phyloP scores from a whole-genome alignment of 2,329 filamentous ascomycete genomes.

The Penicillium thymicola region DNA sequence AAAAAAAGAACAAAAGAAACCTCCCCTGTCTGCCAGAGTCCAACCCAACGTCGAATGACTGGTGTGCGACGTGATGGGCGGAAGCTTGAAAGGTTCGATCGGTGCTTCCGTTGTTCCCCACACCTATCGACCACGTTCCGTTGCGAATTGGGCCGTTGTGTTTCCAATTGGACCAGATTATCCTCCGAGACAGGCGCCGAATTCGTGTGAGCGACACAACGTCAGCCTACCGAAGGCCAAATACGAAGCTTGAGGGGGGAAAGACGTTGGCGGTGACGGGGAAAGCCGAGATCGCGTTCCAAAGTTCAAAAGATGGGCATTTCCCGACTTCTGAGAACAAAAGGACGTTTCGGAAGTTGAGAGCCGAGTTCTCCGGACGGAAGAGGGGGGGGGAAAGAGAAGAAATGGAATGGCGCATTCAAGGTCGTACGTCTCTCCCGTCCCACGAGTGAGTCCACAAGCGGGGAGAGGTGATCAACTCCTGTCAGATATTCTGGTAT shows the following conservation, averaged over 20 bases:
- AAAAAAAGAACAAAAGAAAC: not conserved
- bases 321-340: not conserved
- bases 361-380: slow-evolving; percentile 1
- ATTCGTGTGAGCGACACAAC: not conserved
- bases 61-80: slow-evolving; percentile 5
- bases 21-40: slow-evolving; percentile 2
- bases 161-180: slow-evolving; percentile 24
- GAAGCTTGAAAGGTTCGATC: slow-evolving; percentile 16
- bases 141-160: slow-evolving; percentile 15
- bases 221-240: not conserved
- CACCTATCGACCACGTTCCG: slow-evolving; percentile 21
- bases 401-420: slow-evolving; percentile 3
- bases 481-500: not conserved
- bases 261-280: not conserved
- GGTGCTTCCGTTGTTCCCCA: slow-evolving; percentile 18
- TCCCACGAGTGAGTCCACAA: slow-evolving; percentile 7
- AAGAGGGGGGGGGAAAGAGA: not conserved
- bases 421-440: not conserved
- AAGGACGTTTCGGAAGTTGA: not conserved
- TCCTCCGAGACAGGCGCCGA: slow-evolving; percentile 13
- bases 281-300: not conserved
- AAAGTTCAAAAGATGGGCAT: not conserved
- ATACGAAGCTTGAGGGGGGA: not conserved
- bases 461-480: slow-evolving; percentile 1
- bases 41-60: not conserved